Percentiles rank a stretch among this genome's conserved stretches.
phyloP scores from a whole-genome alignment of 73 alveolate species.

The Paramecium primaurelia region DNA sequence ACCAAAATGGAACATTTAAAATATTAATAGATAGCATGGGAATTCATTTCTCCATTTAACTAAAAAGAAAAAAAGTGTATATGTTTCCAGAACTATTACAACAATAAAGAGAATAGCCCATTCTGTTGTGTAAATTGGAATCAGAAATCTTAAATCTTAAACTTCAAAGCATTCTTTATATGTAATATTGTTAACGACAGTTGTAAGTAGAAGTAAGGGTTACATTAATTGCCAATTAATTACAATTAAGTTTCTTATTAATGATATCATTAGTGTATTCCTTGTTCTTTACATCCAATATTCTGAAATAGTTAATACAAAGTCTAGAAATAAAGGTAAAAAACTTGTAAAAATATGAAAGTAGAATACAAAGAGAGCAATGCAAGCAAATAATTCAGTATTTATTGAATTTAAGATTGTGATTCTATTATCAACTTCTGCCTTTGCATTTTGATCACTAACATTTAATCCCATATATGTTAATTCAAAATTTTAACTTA shows the following conservation, averaged over 20 bases:
- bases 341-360: background rate
- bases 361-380: background rate
- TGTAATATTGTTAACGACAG: background rate
- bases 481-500: background rate
- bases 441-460: background rate
- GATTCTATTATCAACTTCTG: background rate
- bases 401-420: background rate
- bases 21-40: background rate
- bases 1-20: background rate
- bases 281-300: background rate
- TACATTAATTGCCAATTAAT: background rate
- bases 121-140: background rate
- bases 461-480: background rate
- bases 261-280: background rate
- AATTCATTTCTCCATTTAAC: background rate
- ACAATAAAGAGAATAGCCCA: background rate
- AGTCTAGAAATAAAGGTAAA: background rate
- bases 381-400: background rate
- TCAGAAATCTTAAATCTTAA: background rate
- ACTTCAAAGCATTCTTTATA: background rate
- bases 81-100: background rate
- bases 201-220: background rate
- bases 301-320: background rate
- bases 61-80: background rate
- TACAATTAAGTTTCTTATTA: background rate